Evolutionary conservation across 192 early-diverging fungal species (phyloP).

Genomic region (Coemansia sp.): DNA sequence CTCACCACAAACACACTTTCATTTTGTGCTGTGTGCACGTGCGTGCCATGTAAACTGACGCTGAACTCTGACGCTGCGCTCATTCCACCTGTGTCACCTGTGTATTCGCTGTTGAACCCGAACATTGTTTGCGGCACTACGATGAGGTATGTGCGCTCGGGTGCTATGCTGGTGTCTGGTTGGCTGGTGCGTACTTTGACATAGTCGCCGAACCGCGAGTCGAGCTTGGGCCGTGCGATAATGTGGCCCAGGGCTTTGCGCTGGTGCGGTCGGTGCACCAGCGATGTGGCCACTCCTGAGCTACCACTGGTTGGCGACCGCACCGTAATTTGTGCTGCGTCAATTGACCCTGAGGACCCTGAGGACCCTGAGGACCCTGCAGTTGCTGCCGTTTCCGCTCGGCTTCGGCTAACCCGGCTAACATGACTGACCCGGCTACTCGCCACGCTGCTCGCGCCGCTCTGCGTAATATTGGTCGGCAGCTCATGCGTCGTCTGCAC

Average conservation of each 20-base stretch:
- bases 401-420: neutral
- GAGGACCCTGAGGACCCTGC: no score
- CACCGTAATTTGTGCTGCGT: no score
- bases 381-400: neutral
- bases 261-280: constrained; percentile 16
- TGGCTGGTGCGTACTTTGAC: neutral
- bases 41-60: neutral
- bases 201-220: neutral
- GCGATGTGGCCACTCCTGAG: constrained; percentile 7
- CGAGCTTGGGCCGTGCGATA: neutral
- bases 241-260: constrained; percentile 7
- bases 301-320: neutral
- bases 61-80: neutral
- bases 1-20: constrained; percentile 2
- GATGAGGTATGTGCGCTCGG: neutral
- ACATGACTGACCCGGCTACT: neutral
- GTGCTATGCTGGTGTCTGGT: neutral
- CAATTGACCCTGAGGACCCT: no score
- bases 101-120: neutral
- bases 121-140: constrained; percentile 3
- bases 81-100: neutral
- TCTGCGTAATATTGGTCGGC: constrained; percentile 7
- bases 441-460: constrained; percentile 4
- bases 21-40: neutral
- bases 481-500: constrained; percentile 9